Evolutionary conservation across 345 rosid species (phyloP).

Genomic region (Lumnitzera racemosa): DNA sequence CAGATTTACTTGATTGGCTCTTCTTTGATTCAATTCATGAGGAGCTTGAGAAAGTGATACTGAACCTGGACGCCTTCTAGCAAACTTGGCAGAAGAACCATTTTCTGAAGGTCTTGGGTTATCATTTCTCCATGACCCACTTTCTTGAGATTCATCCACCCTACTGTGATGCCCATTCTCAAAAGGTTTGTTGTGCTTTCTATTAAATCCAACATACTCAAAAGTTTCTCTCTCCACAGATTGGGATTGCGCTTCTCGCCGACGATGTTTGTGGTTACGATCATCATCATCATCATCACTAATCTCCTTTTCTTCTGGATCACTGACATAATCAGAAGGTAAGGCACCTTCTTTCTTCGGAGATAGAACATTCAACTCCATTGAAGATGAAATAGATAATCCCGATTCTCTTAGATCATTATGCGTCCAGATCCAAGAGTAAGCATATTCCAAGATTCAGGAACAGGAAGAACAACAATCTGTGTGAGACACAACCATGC

Average conservation of each 20-base stretch:
- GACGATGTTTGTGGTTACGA: slow-evolving; percentile 94
- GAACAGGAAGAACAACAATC: too few species aligned
- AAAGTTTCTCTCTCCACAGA: slow-evolving; percentile 59
- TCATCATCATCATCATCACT: slow-evolving; percentile 98
- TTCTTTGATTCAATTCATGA: slow-evolving; percentile 56
- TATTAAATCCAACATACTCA: slow-evolving; percentile 54
- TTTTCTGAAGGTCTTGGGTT: slow-evolving; percentile 33
- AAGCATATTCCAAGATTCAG: too few species aligned
- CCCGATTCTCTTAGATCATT: neutral
- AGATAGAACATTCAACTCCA: slow-evolving; percentile 76
- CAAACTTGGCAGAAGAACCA: slow-evolving; percentile 38
- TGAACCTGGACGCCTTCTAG: slow-evolving; percentile 50
- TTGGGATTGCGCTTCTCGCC: slow-evolving; percentile 58
- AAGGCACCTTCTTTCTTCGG: slow-evolving; percentile 49
- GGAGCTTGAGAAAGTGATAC: slow-evolving; percentile 36
- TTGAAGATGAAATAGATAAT: slow-evolving; percentile 19
- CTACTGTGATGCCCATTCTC: slow-evolving; percentile 57
- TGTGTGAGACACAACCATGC: too few species aligned
- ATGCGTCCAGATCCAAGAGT: slow-evolving; percentile 1
- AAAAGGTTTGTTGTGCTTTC: slow-evolving; percentile 52
- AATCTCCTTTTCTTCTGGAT: slow-evolving; percentile 72
- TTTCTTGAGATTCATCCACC: slow-evolving; percentile 50
- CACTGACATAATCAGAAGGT: slow-evolving; percentile 60
- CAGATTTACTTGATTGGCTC: slow-evolving; percentile 55
- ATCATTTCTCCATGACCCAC: slow-evolving; percentile 34